Percentiles rank a stretch among this genome's conserved stretches.
These are phyloP conservation scores for Botrytis hyacinthi DNA, from an alignment of 2,329 filamentous ascomycete species.

Conservation along the genomic window DNA sequence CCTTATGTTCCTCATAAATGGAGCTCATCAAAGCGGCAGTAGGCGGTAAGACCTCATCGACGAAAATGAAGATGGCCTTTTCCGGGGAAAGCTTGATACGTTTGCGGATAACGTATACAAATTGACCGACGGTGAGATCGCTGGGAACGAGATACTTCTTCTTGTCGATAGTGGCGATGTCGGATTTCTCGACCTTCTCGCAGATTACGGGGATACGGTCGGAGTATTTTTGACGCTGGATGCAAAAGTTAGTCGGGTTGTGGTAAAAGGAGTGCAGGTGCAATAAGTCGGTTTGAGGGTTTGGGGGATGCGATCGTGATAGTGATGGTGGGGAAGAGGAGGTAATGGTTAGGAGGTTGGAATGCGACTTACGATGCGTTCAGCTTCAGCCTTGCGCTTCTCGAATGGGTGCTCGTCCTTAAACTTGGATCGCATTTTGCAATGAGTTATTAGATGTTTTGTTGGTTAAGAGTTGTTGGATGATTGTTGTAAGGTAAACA, in stretches of 20 bases:
- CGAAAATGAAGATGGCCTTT: conserved; percentile 99
- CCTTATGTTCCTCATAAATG: conserved; percentile 99
- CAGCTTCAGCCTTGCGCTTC: conserved; percentile 99
- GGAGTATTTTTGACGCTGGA: conserved; percentile 85
- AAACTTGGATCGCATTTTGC: conserved; percentile 96
- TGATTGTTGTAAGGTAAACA: not conserved
- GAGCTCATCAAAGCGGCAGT: conserved; percentile 98
- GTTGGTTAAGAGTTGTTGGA: not conserved
- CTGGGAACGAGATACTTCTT: conserved; percentile 99
- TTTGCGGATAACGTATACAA: conserved; percentile 99
- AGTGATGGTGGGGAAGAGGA: conserved; percentile 14
- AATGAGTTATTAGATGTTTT: conserved; percentile 37
- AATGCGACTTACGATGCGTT: conserved; percentile 55
- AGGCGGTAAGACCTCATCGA: conserved; percentile 94
- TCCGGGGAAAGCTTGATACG: conserved; percentile 99
- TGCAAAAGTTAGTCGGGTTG: not conserved
- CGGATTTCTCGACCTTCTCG: conserved; percentile 99
- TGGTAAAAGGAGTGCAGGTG: not conserved
- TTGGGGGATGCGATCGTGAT: conserved; percentile 15
- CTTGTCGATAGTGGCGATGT: conserved; percentile 99
- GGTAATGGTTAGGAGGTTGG: conserved; percentile 17
- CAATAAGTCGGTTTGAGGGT: conserved; percentile 19
- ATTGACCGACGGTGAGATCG: conserved; percentile 97
- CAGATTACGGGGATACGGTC: conserved; percentile 99
- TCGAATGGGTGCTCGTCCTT: conserved; percentile 99